These are phyloP conservation scores for Kwoniella heveanensis DNA, from an alignment of 768 basidiomycete species.

Conservation along the genomic window DNA sequence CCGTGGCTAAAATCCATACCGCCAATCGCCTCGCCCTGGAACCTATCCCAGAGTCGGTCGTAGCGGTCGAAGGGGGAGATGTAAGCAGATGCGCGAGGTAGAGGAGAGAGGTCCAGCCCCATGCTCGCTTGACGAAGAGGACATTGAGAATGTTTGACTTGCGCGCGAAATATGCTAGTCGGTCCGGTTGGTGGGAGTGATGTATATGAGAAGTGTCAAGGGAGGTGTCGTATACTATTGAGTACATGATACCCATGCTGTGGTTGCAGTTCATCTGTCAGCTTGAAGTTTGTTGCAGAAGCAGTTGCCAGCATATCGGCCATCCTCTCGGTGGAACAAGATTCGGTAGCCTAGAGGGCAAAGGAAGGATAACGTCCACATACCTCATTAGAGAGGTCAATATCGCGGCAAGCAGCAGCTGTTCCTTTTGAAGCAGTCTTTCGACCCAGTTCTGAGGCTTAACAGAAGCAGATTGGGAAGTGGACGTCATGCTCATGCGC, in stretches of 20 bases:
- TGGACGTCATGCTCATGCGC: constrained; percentile 38
- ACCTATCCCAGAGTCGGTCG: constrained; percentile 1
- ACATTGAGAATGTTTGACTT: constrained; percentile 81
- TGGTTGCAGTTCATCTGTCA: neutral
- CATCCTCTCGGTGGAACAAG: neutral
- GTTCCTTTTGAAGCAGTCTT: constrained; percentile 6
- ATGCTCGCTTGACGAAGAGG: constrained; percentile 83
- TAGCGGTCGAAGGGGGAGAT: constrained; percentile 12
- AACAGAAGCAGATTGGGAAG: constrained; percentile 27
- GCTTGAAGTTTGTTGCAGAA: neutral
- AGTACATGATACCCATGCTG: constrained; percentile 38
- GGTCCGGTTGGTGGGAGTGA: constrained; percentile 59
- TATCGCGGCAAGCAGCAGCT: constrained; percentile 16
- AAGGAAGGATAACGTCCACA: no score
- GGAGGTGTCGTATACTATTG: constrained; percentile 63
- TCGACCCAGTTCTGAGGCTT: constrained; percentile 8
- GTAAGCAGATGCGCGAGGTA: constrained; percentile 55
- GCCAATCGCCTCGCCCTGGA: constrained; percentile 21
- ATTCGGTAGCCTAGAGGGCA: no score
- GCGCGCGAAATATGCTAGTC: constrained; percentile 71
- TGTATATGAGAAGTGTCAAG: constrained; percentile 83
- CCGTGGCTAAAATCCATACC: constrained; percentile 33
- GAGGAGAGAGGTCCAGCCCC: constrained; percentile 81
- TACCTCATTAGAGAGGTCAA: constrained; percentile 19
- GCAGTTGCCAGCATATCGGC: neutral